Conservation (phyloP, 1,139 yeast species). For the Pichia inconspicua region DNA sequence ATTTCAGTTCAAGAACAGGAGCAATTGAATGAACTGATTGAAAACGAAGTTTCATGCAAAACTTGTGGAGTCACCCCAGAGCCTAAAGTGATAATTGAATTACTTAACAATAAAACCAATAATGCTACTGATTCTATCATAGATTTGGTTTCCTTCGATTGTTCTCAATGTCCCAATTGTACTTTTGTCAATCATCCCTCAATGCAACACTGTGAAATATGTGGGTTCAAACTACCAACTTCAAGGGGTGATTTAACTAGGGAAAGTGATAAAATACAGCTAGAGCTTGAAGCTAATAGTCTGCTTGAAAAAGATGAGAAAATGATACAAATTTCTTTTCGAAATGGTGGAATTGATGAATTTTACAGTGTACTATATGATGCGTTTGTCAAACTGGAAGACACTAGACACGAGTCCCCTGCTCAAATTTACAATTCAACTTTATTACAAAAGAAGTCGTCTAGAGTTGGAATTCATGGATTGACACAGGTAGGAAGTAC, state of each 20-base stretch:
- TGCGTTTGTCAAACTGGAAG: background rate
- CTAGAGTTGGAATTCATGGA: conserved; percentile 49
- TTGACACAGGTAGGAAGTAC: conserved; percentile 54
- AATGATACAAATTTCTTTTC: conserved; percentile 49
- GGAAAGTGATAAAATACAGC: background rate
- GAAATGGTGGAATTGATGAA: conserved; percentile 50
- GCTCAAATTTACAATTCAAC: background rate
- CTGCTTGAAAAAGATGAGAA: background rate
- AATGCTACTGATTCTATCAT: background rate
- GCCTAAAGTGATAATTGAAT: conserved; percentile 28
- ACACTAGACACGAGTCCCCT: background rate
- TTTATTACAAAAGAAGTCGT: background rate
- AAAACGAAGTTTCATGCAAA: conserved; percentile 47
- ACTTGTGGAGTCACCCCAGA: conserved; percentile 68
- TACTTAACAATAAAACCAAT: conserved; percentile 14
- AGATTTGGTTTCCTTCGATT: conserved; percentile 25
- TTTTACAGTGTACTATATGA: conserved; percentile 22
- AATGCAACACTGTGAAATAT: conserved; percentile 73
- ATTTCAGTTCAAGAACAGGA: conserved; percentile 18
- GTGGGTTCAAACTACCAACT: conserved; percentile 47
- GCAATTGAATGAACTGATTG: conserved; percentile 4
- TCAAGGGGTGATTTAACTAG: background rate
- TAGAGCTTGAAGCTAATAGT: background rate
- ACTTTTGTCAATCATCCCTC: conserved; percentile 84
- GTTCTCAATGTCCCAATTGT: conserved; percentile 64